Base-by-base conservation (phyloP, 352 stramenopile genomes). In the Phytophthora citrophthora region DNA sequence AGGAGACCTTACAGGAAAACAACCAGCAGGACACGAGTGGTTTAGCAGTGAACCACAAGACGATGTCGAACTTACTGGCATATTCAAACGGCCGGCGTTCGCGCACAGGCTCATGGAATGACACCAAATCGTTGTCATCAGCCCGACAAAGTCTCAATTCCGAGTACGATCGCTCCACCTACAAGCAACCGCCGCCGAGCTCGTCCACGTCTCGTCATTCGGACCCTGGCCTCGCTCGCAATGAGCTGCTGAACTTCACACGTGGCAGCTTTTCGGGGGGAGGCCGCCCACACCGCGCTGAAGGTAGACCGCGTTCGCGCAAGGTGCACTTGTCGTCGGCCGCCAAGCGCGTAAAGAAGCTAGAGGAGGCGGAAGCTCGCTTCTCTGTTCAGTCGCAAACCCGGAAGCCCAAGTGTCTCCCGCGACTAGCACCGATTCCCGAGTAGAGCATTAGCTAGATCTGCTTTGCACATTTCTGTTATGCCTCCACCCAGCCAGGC, bases 321-420 rank as follows among this genome's bases (percentile, higher is more conserved):
- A 87, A 87, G 20, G 80, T 94, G 53, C 83, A 94, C 50, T 68
- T 92, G 56, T 94, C 86, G 26, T 92, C 86, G 12, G 86, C 83
- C 9, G 86, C 86, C 44, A 94, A 94, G 77, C 86, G 86, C 46
- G 79, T 92, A 9, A 92, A 94, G 68, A 88, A 78, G 51, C 77
- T 92, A n/a, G 86, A 94, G 50, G 86, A 94, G 47, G 74, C 89
- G 39, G 86, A 94, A 57, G 85, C 85, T 12, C 79, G 83, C 15
- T 91, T 92, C 54, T 77, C 64, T 40, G 41, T 75, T 53, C 61
- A 77, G 54, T 47, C 68, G 48, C 52, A 76, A 48, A 39, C 47
- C 48, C 55, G 65, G 38, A 76, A 64, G 46, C 67, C 71, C 27
- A 83, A 80, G 61, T 81, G 76, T 32, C 48, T 75, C 16, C 68